A percentile compares a stretch with the other conserved stretches of the same genome.
Conservation (phyloP, 257 asterid genomes). For the Capsicum baccatum region DNA sequence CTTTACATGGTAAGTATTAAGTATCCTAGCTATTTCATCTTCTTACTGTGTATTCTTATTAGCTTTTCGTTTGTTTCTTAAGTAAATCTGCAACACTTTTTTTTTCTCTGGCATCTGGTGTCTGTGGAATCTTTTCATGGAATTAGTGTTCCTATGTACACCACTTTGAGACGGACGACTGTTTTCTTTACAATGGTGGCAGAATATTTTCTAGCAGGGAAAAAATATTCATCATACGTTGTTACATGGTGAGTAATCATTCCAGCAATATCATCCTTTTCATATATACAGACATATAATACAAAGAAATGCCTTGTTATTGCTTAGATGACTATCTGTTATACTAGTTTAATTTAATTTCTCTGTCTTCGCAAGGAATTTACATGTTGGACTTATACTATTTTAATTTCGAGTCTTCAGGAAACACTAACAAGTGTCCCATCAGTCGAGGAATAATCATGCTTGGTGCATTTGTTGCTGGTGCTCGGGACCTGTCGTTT, state of each 20-base stretch:
- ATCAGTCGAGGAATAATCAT: conserved; percentile 40
- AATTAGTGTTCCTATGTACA: conserved; percentile 39
- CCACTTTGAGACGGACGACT: conserved; percentile 36
- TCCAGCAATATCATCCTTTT: background rate
- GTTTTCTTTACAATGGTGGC: conserved; percentile 38
- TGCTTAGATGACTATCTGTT: background rate
- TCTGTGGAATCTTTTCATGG: conserved; percentile 41
- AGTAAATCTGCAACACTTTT: background rate
- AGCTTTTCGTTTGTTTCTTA: background rate
- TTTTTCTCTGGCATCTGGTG: conserved; percentile 21
- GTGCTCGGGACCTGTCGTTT: conserved; percentile 37
- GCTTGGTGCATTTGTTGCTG: conserved; percentile 39
- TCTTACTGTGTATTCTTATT: background rate
- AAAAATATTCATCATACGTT: conserved; percentile 24
- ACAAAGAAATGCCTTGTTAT: too few species aligned
- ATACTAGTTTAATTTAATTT: background rate
- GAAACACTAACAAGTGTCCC: background rate
- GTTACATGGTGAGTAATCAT: conserved; percentile 31
- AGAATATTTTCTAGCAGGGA: conserved; percentile 30
- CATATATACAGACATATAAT: background rate
- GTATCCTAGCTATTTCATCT: background rate
- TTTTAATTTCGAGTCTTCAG: background rate
- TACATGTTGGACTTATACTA: background rate
- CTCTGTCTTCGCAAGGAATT: background rate
- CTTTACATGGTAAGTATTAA: conserved; percentile 38